A percentile compares a stretch with the other conserved stretches of the same genome.
Evolutionary conservation across 768 basidiomycete genomes (phyloP).

Genomic region (Boletus speciosus): DNA sequence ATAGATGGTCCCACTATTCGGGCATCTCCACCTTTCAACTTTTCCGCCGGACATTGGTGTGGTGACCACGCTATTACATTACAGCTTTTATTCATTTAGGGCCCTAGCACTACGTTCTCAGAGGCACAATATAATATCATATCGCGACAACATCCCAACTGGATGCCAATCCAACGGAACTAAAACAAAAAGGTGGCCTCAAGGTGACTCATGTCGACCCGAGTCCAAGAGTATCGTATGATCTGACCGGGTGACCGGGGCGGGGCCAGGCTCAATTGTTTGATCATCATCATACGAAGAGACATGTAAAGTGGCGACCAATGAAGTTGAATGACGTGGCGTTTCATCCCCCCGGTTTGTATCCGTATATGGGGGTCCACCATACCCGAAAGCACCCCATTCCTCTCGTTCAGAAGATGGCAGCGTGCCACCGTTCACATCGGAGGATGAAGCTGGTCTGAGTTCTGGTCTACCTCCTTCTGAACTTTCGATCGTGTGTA

Average conservation of each 20-base stretch:
- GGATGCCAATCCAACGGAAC: not conserved
- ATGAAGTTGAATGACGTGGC: conserved; percentile 41
- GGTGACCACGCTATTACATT: conserved; percentile 1
- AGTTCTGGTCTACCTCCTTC: conserved; percentile 18
- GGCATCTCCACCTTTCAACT: not conserved
- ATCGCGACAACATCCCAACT: not conserved
- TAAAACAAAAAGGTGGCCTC: conserved; percentile 10
- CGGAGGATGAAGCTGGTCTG: conserved; percentile 24
- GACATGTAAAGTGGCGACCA: conserved; percentile 18
- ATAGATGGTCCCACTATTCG: not conserved
- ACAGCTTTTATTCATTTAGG: not conserved
- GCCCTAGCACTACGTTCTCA: not conserved
- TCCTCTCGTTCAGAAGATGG: conserved; percentile 29
- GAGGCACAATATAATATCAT: conserved; percentile 13
- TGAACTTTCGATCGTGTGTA: conserved; percentile 27
- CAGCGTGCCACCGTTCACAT: conserved; percentile 26
- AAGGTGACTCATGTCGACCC: conserved; percentile 10
- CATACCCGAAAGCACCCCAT: conserved; percentile 42
- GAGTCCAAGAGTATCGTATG: conserved; percentile 25
- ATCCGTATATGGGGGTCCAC: conserved; percentile 34
- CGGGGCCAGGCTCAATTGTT: conserved; percentile 14
- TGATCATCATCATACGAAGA: conserved; percentile 24
- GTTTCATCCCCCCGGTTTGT: conserved; percentile 40
- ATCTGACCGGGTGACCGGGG: conserved; percentile 25
- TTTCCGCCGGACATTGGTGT: not conserved